These are phyloP conservation scores for Nephelium lappaceum DNA, from an alignment of 345 rosid genomes.

Conservation along the genomic window DNA sequence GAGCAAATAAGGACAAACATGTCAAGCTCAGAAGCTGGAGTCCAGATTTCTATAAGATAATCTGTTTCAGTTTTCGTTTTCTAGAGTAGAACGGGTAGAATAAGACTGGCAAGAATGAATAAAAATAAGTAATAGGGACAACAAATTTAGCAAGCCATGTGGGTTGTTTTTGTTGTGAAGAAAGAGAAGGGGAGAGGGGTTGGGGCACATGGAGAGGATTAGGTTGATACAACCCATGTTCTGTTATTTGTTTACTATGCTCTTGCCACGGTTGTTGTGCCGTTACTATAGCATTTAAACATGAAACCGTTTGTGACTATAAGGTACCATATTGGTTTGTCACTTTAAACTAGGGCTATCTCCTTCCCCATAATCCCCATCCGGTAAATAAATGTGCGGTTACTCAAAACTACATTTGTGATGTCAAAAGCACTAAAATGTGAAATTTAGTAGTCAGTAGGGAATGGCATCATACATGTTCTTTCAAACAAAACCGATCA, in stretches of 20 bases:
- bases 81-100: not conserved
- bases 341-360: not conserved
- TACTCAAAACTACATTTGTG: not conserved
- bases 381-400: too few relatives aligned
- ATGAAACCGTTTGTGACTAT: not conserved
- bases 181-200: slow-evolving; percentile 4
- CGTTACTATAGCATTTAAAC: not conserved
- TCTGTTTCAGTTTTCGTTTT: not conserved
- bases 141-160: slow-evolving; percentile 10
- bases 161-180: slow-evolving; percentile 6
- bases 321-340: not conserved
- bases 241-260: slow-evolving; percentile 7
- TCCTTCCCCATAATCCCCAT: not conserved
- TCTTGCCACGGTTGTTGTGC: slow-evolving; percentile 12
- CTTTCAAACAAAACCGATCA: too few relatives aligned
- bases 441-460: too few relatives aligned
- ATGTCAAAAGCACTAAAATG: not conserved
- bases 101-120: not conserved
- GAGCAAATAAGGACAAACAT: not conserved
- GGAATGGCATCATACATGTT: too few relatives aligned
- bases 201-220: slow-evolving; percentile 24
- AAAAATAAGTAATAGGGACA: not conserved
- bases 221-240: slow-evolving; percentile 10
- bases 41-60: slow-evolving; percentile 6
- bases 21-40: not conserved